Evolutionary conservation across 1,139 yeast species (phyloP).

Genomic region (Suzukiozyma palmioleophila): DNA sequence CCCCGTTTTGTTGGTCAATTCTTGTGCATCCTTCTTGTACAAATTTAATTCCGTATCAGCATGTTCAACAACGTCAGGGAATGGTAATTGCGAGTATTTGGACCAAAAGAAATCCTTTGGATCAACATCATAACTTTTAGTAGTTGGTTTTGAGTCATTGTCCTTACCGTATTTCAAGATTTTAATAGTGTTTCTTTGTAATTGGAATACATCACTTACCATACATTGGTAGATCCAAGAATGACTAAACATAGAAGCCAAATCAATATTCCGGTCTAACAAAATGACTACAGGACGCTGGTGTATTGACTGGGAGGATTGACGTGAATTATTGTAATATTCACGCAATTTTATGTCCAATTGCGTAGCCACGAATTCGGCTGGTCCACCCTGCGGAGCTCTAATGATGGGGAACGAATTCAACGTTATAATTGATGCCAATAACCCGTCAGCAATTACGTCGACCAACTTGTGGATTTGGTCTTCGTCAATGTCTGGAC

Average conservation of each 20-base stretch:
- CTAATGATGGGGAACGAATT: conserved; percentile 85
- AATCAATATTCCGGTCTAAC: conserved; percentile 83
- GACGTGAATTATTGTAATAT: conserved; percentile 67
- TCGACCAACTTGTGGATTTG: conserved; percentile 67
- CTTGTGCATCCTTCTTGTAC: conserved; percentile 85
- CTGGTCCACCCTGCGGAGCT: conserved; percentile 91
- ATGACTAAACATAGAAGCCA: conserved; percentile 91
- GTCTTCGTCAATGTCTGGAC: conserved; percentile 69
- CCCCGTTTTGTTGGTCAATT: conserved; percentile 77
- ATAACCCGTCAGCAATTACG: conserved; percentile 70
- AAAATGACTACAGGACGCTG: conserved; percentile 76
- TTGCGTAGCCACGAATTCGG: conserved; percentile 87
- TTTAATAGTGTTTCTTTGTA: conserved; percentile 68
- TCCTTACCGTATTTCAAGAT: conserved; percentile 36
- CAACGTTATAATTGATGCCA: conserved; percentile 73
- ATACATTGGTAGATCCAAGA: conserved; percentile 98
- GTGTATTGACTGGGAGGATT: conserved; percentile 23
- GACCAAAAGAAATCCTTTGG: conserved; percentile 93
- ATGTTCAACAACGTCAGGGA: conserved; percentile 97
- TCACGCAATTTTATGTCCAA: conserved; percentile 81
- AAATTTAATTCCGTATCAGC: conserved; percentile 78
- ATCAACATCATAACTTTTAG: conserved; percentile 76
- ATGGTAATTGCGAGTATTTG: conserved; percentile 78
- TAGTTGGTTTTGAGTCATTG: conserved; percentile 26
- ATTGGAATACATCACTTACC: conserved; percentile 85